These are phyloP conservation scores for Acacia confusa DNA, from an alignment of 306 rosid genomes.

Conservation along the genomic window DNA sequence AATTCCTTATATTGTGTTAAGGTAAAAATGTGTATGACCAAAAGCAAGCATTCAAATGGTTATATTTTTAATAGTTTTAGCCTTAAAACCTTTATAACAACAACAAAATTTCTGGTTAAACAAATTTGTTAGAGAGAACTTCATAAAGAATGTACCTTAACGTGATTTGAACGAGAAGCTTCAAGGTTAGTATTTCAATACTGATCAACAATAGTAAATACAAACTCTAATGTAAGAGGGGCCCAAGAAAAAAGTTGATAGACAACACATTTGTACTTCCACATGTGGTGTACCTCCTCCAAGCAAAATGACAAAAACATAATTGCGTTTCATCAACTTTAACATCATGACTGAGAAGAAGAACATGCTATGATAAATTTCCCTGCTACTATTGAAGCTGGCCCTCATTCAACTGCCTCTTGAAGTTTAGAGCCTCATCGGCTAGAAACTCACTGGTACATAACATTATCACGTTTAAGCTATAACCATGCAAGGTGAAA, in stretches of 20 bases:
- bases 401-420: conserved; percentile 58
- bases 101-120: not conserved
- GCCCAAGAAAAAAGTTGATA: not conserved
- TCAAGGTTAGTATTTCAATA: not conserved
- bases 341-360: not conserved
- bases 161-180: not conserved
- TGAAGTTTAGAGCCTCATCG: conserved; percentile 66
- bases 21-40: too few species aligned
- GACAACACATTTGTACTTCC: not conserved
- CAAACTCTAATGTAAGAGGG: not conserved
- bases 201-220: not conserved
- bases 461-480: conserved; percentile 10
- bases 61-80: too few species aligned
- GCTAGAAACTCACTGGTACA: conserved; percentile 58
- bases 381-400: conserved; percentile 35
- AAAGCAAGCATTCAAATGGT: too few species aligned
- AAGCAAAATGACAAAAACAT: not conserved
- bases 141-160: not conserved
- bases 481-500: not conserved
- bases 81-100: not conserved
- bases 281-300: not conserved
- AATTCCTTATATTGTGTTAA: too few species aligned
- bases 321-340: not conserved
- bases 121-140: too few species aligned
- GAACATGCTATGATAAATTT: not conserved